These are phyloP conservation scores for Melaleuca quinquenervia DNA, from an alignment of 345 rosid genomes.

Conservation along the genomic window DNA sequence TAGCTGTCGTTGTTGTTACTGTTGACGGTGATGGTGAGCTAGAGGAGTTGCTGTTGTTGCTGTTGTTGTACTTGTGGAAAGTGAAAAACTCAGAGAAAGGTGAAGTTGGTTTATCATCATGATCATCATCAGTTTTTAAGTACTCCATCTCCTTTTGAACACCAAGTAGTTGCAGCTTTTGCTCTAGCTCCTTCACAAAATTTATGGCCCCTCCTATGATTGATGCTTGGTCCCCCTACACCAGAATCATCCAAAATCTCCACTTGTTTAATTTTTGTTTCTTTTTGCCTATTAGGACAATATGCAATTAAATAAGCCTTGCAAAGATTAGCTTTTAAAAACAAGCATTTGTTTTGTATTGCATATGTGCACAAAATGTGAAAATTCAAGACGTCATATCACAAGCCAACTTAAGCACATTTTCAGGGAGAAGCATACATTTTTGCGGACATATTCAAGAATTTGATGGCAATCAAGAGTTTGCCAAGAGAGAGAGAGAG, in stretches of 20 bases:
- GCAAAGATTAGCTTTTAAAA: background rate
- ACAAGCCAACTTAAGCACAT: background rate
- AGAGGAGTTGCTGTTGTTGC: conserved; percentile 11
- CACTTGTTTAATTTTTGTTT: background rate
- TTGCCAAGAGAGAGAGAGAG: background rate
- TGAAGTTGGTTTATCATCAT: background rate
- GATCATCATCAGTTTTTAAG: conserved; percentile 11
- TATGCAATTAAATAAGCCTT: background rate
- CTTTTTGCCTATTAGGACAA: background rate
- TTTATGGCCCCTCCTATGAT: conserved; percentile 42
- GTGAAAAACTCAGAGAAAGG: conserved; percentile 58
- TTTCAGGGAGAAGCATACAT: background rate
- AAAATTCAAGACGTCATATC: background rate
- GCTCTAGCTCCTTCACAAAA: conserved; percentile 40
- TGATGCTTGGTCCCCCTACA: conserved; percentile 44
- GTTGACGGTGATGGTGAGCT: conserved; percentile 1
- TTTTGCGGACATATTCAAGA: background rate
- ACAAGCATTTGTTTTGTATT: background rate
- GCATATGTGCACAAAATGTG: background rate
- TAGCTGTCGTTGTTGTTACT: background rate
- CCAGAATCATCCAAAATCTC: background rate
- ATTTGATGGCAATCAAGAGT: background rate
- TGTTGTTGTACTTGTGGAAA: conserved; percentile 32
- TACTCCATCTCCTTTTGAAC: conserved; percentile 15
- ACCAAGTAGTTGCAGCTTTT: conserved; percentile 14